These are phyloP conservation scores for Flaveria robusta DNA, from an alignment of 129 eudicot species.

Conservation along the genomic window DNA sequence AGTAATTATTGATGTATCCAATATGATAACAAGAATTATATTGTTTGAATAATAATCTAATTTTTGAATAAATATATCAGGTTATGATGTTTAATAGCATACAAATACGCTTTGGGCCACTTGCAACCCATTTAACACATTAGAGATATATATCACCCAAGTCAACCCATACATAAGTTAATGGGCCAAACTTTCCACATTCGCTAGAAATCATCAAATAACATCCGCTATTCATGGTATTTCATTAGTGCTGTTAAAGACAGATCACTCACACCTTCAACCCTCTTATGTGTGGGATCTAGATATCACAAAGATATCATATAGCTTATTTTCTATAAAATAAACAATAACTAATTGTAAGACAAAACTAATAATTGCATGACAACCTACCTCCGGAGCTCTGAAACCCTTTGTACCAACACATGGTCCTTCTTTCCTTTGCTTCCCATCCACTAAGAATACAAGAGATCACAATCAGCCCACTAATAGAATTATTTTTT, in stretches of 20 bases:
- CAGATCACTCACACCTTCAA: not conserved
- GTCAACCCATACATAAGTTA: not conserved
- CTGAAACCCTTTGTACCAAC: constrained; percentile 98
- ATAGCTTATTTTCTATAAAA: not conserved
- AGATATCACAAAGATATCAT: constrained; percentile 11
- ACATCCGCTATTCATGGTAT: not conserved
- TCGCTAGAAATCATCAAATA: not conserved
- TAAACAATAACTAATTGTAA: not conserved
- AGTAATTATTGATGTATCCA: not conserved
- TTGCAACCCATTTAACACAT: not conserved
- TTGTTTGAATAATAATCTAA: not conserved
- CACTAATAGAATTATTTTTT: not conserved
- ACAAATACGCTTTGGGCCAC: not conserved
- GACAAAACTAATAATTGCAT: constrained; percentile 3
- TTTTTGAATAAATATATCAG: not conserved
- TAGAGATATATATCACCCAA: too few relatives aligned
- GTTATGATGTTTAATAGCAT: not conserved
- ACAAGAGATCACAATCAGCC: constrained; percentile 19
- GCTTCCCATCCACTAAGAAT: constrained; percentile 60
- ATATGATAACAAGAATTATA: not conserved
- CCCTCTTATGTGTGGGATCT: not conserved
- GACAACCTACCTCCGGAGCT: constrained; percentile 88
- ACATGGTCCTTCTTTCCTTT: constrained; percentile 83
- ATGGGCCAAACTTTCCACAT: not conserved
- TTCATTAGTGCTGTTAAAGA: not conserved